Conservation (phyloP, 2,329 filamentous ascomycete genomes). For the Fusarium sp. region DNA sequence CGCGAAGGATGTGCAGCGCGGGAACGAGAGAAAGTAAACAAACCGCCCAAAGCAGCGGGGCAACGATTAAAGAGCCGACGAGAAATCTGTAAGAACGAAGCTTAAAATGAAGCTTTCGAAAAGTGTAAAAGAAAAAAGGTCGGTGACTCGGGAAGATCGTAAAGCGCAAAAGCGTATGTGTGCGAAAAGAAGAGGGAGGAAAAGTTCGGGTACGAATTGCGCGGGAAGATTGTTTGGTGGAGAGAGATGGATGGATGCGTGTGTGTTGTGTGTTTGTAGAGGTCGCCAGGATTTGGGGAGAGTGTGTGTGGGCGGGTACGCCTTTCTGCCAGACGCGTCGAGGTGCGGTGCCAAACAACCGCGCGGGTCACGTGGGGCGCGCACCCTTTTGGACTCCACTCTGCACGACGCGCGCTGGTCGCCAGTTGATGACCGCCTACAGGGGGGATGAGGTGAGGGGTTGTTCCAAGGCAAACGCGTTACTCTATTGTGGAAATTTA, state of each 20-base stretch:
- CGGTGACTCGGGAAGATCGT: not conserved
- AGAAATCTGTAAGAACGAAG: slow-evolving; percentile 11
- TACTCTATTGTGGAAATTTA: slow-evolving; percentile 19
- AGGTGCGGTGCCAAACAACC: slow-evolving; percentile 19
- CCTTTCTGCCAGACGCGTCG: not conserved
- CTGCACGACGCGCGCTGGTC: slow-evolving; percentile 8
- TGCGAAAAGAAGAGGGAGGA: not conserved
- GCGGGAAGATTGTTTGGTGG: not conserved
- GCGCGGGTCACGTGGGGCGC: slow-evolving; percentile 13
- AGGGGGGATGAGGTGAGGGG: slow-evolving; percentile 18
- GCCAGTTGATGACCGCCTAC: slow-evolving; percentile 8
- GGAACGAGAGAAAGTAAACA: slow-evolving; percentile 43
- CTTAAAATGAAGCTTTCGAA: slow-evolving; percentile 21
- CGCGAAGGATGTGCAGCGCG: slow-evolving; percentile 36
- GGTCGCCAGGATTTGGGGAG: slow-evolving; percentile 17
- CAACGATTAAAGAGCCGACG: slow-evolving; percentile 19
- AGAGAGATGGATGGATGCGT: not conserved
- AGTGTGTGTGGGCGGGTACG: slow-evolving; percentile 22
- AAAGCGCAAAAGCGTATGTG: slow-evolving; percentile 14
- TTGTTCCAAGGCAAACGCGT: slow-evolving; percentile 21
- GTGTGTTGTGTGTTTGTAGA: slow-evolving; percentile 29
- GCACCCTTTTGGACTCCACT: slow-evolving; percentile 14
- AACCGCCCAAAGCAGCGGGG: slow-evolving; percentile 29
- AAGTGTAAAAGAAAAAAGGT: slow-evolving; percentile 1
- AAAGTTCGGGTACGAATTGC: not conserved